These are phyloP conservation scores for Cyberlindnera mycetangii DNA, from an alignment of 805 yeast species.

Conservation along the genomic window DNA sequence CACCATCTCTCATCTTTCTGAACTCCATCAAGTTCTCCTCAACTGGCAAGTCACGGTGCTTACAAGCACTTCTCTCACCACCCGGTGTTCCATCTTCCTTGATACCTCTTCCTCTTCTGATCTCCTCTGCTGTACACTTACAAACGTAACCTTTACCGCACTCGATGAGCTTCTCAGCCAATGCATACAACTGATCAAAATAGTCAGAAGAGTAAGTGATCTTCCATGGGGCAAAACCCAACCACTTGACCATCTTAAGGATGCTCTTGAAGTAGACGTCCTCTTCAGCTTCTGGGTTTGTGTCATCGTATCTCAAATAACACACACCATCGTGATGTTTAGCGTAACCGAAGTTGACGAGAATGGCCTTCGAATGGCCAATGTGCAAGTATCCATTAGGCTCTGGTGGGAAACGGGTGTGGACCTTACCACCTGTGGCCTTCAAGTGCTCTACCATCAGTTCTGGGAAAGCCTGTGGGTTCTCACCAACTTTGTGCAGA, in stretches of 20 bases:
- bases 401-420: slow-evolving; percentile 97
- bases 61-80: slow-evolving; percentile 84
- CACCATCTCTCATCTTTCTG: slow-evolving; percentile 89
- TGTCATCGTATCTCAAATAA: slow-evolving; percentile 92
- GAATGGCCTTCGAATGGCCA: slow-evolving; percentile 97
- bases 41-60: slow-evolving; percentile 64
- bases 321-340: slow-evolving; percentile 82
- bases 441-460: slow-evolving; percentile 76
- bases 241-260: slow-evolving; percentile 82
- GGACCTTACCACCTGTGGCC: slow-evolving; percentile 77
- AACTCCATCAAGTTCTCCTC: slow-evolving; percentile 80
- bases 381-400: slow-evolving; percentile 97
- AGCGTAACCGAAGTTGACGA: slow-evolving; percentile 98
- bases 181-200: slow-evolving; percentile 81
- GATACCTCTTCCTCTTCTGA: slow-evolving; percentile 86
- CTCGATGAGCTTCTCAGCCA: slow-evolving; percentile 79
- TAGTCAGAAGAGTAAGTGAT: slow-evolving; percentile 95
- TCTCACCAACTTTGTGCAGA: slow-evolving; percentile 92
- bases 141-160: slow-evolving; percentile 84
- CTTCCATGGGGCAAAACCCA: slow-evolving; percentile 92
- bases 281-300: slow-evolving; percentile 98
- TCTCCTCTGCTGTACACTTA: slow-evolving; percentile 89
- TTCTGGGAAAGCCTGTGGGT: slow-evolving; percentile 87
- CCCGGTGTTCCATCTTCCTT: slow-evolving; percentile 91
- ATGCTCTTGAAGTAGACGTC: slow-evolving; percentile 86